phyloP scores from a whole-genome alignment of 2,329 filamentous ascomycete species.

The Monosporascus sp. region DNA sequence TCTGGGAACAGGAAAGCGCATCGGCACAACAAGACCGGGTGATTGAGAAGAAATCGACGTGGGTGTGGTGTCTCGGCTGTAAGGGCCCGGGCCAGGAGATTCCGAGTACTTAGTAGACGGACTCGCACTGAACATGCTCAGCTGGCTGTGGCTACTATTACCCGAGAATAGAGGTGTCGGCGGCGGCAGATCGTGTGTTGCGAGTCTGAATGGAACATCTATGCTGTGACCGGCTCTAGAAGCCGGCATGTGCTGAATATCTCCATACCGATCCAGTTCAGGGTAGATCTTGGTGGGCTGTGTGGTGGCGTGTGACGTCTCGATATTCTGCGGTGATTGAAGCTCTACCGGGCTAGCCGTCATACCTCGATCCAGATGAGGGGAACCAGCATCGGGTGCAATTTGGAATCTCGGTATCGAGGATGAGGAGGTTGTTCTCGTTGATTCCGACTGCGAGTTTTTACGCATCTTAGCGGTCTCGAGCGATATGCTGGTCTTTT shows the following conservation, averaged over 20 bases:
- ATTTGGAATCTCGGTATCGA: conserved; percentile 34
- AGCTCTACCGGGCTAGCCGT: conserved; percentile 40
- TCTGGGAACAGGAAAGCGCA: conserved; percentile 40
- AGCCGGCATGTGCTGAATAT: conserved; percentile 33
- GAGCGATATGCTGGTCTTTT: conserved; percentile 41
- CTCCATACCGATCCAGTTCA: conserved; percentile 56
- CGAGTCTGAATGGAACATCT: conserved; percentile 50
- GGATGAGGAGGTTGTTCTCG: conserved; percentile 36
- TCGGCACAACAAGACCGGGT: conserved; percentile 51
- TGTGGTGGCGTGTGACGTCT: conserved; percentile 30
- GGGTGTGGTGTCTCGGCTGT: conserved; percentile 72
- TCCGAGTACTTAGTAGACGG: conserved; percentile 72
- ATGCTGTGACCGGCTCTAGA: conserved; percentile 29
- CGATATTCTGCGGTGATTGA: conserved; percentile 35
- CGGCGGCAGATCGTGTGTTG: conserved; percentile 61
- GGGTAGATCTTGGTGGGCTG: conserved; percentile 48
- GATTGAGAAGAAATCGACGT: conserved; percentile 74
- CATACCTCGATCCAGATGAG: conserved; percentile 35
- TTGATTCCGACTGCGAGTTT: conserved; percentile 29
- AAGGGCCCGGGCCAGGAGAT: conserved; percentile 62
- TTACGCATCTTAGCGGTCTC: conserved; percentile 28
- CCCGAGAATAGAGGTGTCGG: conserved; percentile 61
- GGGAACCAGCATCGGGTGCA: conserved; percentile 28
- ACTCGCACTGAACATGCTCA: conserved; percentile 59
- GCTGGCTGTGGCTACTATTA: conserved; percentile 44